Evolutionary conservation across 106 monocot genomes (phyloP).

Genomic region (Amphibolis antarctica): DNA sequence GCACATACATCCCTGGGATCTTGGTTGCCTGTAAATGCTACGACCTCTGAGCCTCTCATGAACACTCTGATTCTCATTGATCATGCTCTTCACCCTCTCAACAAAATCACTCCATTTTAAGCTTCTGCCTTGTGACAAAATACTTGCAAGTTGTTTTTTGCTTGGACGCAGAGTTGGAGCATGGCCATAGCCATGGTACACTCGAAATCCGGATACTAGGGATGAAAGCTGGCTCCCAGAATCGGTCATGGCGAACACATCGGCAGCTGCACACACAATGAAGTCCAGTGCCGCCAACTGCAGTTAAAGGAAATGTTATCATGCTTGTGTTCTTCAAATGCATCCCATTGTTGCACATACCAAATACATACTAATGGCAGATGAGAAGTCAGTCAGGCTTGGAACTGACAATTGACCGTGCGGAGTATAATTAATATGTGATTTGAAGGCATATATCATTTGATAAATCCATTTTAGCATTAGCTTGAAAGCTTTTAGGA

Average conservation of each 20-base stretch:
- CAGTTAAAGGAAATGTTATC: conserved; percentile 16
- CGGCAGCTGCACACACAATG: conserved; percentile 68
- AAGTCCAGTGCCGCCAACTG: conserved; percentile 87
- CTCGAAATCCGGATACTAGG: conserved; percentile 60
- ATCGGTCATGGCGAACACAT: conserved; percentile 90
- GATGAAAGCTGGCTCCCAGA: conserved; percentile 80
- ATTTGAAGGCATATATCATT: too few species aligned
- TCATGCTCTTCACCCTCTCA: conserved; percentile 55
- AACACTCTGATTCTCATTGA: conserved; percentile 53
- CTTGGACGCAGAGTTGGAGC: conserved; percentile 69
- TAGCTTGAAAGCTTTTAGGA: too few species aligned
- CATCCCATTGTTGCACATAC: neutral
- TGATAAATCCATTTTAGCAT: too few species aligned
- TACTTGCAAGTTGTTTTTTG: conserved; percentile 40
- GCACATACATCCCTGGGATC: conserved; percentile 79
- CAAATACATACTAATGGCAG: neutral
- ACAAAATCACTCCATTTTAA: conserved; percentile 56
- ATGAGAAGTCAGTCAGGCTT: too few species aligned
- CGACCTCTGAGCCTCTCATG: conserved; percentile 39
- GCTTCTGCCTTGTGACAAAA: conserved; percentile 34
- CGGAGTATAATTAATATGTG: neutral
- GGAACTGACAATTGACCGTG: neutral
- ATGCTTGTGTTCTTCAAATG: neutral
- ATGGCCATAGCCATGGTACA: conserved; percentile 53
- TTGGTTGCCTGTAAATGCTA: conserved; percentile 75